Percentiles rank a stretch among this genome's conserved stretches.
phyloP scores from a whole-genome alignment of 2,329 filamentous ascomycete genomes.

The Fusarium sp. region DNA sequence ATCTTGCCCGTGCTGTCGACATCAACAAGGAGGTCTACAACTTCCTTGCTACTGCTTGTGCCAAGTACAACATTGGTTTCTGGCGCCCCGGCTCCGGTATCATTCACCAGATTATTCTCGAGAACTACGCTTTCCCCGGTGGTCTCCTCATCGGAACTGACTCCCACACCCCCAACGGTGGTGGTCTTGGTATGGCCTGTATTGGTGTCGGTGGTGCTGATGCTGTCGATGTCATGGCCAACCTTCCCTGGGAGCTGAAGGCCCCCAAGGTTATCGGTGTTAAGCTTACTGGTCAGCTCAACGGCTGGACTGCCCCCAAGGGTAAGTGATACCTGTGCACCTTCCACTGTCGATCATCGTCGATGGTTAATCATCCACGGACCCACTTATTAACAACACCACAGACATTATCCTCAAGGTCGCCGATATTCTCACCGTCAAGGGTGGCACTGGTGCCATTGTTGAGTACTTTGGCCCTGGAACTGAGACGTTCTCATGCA shows the following conservation, averaged over 20 bases:
- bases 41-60: conserved; percentile 91
- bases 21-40: conserved; percentile 99
- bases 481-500: conserved; percentile 76
- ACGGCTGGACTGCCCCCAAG: conserved; percentile 93
- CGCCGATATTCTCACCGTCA: conserved; percentile 94
- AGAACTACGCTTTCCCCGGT: conserved; percentile 99
- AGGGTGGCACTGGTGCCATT: conserved; percentile 94
- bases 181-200: conserved; percentile 92
- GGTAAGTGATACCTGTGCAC: conserved; percentile 59
- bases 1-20: conserved; percentile 85
- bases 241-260: conserved; percentile 97
- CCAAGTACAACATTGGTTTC: conserved; percentile 99
- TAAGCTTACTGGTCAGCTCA: conserved; percentile 86
- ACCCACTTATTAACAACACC: conserved; percentile 13
- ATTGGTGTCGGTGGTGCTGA: conserved; percentile 99
- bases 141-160: conserved; percentile 97
- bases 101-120: conserved; percentile 97
- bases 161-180: conserved; percentile 96
- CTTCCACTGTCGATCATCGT: background rate
- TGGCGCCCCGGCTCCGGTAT: conserved; percentile 99
- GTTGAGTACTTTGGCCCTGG: conserved; percentile 71
- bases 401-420: conserved; percentile 96
- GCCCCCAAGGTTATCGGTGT: conserved; percentile 97
- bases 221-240: conserved; percentile 97
- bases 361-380: background rate